These are phyloP conservation scores for Starmerella powellii DNA, from an alignment of 805 yeast species.

Conservation along the genomic window DNA sequence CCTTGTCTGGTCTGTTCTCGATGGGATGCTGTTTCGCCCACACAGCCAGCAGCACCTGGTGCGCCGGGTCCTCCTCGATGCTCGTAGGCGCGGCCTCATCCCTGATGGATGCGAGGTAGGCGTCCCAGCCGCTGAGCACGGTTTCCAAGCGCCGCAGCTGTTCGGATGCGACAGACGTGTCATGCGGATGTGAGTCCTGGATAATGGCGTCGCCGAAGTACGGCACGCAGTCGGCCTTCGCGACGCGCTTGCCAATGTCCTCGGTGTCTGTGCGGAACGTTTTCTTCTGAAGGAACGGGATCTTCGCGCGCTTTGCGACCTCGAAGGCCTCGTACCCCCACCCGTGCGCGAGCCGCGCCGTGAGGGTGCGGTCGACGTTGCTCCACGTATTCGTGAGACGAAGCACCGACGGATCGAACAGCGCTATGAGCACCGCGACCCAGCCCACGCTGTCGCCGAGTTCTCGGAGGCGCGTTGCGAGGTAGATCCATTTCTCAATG, in stretches of 20 bases:
- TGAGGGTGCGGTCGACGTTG: conserved; percentile 44
- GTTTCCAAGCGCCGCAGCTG: conserved; percentile 49
- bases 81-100: conserved; percentile 35
- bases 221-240: conserved; percentile 71
- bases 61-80: conserved; percentile 6
- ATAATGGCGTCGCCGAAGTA: conserved; percentile 79
- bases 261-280: conserved; percentile 66
- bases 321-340: conserved; percentile 94
- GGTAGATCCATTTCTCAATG: conserved; percentile 69
- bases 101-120: conserved; percentile 42
- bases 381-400: conserved; percentile 69
- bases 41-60: conserved; percentile 29
- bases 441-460: conserved; percentile 89
- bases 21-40: conserved; percentile 32
- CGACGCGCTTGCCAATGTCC: conserved; percentile 65
- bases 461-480: conserved; percentile 66
- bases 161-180: not conserved
- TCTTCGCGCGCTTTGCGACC: conserved; percentile 56
- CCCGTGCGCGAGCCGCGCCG: conserved; percentile 55
- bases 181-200: conserved; percentile 19
- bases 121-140: conserved; percentile 75
- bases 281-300: conserved; percentile 46
- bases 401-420: conserved; percentile 71
- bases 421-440: conserved; percentile 75
- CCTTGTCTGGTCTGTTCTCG: conserved; percentile 5